phyloP scores from a whole-genome alignment of 2,329 filamentous ascomycete genomes.

The Xylariomycetidae sp. region DNA sequence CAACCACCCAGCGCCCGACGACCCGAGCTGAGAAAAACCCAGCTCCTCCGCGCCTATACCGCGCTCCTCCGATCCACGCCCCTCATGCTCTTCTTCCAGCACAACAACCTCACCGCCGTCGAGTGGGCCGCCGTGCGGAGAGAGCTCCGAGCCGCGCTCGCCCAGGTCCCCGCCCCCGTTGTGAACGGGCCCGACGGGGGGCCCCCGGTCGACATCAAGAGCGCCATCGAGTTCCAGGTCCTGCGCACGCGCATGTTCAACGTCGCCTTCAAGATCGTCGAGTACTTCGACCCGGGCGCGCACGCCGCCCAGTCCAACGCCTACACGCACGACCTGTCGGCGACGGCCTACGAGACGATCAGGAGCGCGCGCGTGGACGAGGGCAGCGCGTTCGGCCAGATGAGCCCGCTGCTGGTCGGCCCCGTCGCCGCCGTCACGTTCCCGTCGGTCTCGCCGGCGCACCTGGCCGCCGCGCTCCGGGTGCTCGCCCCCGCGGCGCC shows the following conservation, averaged over 20 bases:
- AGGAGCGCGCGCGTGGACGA: slow-evolving; percentile 27
- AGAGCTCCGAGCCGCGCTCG: slow-evolving; percentile 53
- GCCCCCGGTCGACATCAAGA: slow-evolving; percentile 45
- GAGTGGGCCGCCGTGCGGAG: slow-evolving; percentile 72
- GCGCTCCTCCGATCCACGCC: slow-evolving; percentile 82
- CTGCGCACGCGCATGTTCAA: slow-evolving; percentile 87
- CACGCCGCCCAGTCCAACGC: slow-evolving; percentile 32
- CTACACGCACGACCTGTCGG: slow-evolving; percentile 51
- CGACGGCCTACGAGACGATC: slow-evolving; percentile 46
- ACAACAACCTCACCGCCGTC: slow-evolving; percentile 64
- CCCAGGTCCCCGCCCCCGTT: slow-evolving; percentile 33
- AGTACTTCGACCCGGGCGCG: slow-evolving; percentile 64
- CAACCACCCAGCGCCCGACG: slow-evolving; percentile 87
- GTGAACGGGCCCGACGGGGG: slow-evolving; percentile 31
- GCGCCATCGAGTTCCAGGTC: slow-evolving; percentile 71
- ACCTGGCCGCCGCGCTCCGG: slow-evolving; percentile 75
- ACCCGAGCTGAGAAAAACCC: slow-evolving; percentile 82
- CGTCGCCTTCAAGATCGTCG: slow-evolving; percentile 77
- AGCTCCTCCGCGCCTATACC: slow-evolving; percentile 80
- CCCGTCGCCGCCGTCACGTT: slow-evolving; percentile 77
- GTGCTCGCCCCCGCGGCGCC: slow-evolving; percentile 69
- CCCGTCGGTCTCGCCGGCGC: slow-evolving; percentile 75
- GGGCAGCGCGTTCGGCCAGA: slow-evolving; percentile 46
- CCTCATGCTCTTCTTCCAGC: slow-evolving; percentile 76
- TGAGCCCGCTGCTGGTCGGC: slow-evolving; percentile 75